These are phyloP conservation scores for Aspergillus sp. DNA, from an alignment of 2,329 filamentous ascomycete genomes.

Conservation along the genomic window DNA sequence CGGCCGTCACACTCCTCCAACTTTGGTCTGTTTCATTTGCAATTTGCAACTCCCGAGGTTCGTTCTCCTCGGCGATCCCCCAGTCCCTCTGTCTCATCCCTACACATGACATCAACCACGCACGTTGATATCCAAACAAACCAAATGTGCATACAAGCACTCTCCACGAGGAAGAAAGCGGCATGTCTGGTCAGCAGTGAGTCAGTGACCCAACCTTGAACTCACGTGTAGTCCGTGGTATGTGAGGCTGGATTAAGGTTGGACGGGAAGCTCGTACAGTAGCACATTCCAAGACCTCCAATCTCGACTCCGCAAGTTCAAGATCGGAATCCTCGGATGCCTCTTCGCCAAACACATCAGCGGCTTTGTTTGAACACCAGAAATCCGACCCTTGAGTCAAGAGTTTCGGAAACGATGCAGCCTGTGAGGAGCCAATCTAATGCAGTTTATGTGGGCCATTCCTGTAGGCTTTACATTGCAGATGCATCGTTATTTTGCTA, in stretches of 20 bases:
- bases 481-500: background rate
- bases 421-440: conserved; percentile 1
- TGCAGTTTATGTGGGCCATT: background rate
- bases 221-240: background rate
- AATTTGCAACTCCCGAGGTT: background rate
- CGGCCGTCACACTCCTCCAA: background rate
- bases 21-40: background rate
- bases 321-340: background rate
- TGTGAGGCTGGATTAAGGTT: background rate
- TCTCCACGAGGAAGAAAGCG: too few relatives aligned
- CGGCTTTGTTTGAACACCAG: background rate
- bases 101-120: too few relatives aligned
- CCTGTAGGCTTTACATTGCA: background rate
- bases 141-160: too few relatives aligned
- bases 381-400: background rate
- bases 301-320: background rate
- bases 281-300: background rate
- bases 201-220: background rate
- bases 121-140: background rate
- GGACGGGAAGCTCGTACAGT: background rate
- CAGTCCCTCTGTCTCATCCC: background rate
- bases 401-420: conserved; percentile 3
- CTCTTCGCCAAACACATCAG: background rate
- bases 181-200: background rate
- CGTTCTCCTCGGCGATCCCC: background rate